These are phyloP conservation scores for Dactylellina parvicollis DNA, from an alignment of 2,329 filamentous ascomycete species.

Conservation along the genomic window DNA sequence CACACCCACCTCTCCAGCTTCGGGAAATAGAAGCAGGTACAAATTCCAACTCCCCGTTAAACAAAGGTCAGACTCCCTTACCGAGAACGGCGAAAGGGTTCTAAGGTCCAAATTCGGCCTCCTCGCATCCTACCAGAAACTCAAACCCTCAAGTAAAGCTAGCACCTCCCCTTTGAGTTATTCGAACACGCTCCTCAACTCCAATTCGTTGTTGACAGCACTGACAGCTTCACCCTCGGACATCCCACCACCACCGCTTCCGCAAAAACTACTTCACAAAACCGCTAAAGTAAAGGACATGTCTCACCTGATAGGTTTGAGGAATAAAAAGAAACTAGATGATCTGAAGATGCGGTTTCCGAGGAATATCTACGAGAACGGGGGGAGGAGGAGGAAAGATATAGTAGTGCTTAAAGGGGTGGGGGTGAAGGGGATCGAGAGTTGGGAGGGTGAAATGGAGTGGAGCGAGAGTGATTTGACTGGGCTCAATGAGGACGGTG, in stretches of 20 bases:
- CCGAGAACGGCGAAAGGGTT: too few species aligned
- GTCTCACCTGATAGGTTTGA: not conserved
- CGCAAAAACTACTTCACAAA: conserved; percentile 47
- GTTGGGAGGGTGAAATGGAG: conserved; percentile 18
- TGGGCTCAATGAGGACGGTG: not conserved
- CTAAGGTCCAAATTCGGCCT: too few species aligned
- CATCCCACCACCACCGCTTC: not conserved
- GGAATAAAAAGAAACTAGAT: conserved; percentile 1
- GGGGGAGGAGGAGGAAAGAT: conserved; percentile 4
- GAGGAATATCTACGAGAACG: conserved; percentile 18
- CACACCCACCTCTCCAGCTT: too few species aligned
- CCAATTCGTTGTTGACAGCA: too few species aligned
- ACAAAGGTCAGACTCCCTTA: too few species aligned
- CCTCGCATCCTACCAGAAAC: too few species aligned
- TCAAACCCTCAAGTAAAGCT: too few species aligned
- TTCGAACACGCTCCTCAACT: too few species aligned
- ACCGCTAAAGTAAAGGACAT: conserved; percentile 25
- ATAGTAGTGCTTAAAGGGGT: not conserved
- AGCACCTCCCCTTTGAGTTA: too few species aligned
- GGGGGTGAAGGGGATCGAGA: not conserved
- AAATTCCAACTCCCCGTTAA: too few species aligned
- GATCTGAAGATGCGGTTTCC: conserved; percentile 26
- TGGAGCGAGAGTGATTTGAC: conserved; percentile 8
- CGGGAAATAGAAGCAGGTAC: too few species aligned
- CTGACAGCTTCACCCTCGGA: too few species aligned